Base-by-base conservation (phyloP, 352 stramenopile species). In the Globisporangium recalcitrans region DNA sequence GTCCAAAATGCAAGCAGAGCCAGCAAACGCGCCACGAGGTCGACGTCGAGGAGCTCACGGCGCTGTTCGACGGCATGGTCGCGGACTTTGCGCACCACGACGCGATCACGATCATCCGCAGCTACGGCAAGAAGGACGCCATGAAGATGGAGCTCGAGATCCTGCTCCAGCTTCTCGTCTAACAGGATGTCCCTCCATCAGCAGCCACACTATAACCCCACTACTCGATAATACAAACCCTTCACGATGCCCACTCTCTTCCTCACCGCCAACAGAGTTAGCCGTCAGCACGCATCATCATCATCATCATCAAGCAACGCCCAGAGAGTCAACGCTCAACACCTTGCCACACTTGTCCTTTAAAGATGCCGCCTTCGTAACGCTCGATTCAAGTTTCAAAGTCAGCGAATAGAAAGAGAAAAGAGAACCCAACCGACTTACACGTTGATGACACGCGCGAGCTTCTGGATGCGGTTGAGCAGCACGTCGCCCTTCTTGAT, bases 401-500 rank as follows among this genome's bases (percentile, higher is more conserved):
- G 42, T 49, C 19, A 49, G 42, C 24, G n/a, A 46, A 14, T 49
- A 49, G 14, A 24, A 22, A 1, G 32, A 11, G 54, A 13, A 53
- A 4, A 38, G 26, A 19, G 60, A n/a, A n/a, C n/a, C n/a, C n/a
- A n/a, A 31, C 16, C 31, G 13, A 29, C 49, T 49, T 90, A 97
- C 52, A 97, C 87, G 68, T 99, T 97, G 63, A 99, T 97, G 58
- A 98, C 91, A 66, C 97, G 90, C 48, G 96, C 93, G 48, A 99
- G 82, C 72, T 98, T 98, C 80, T 99, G 97, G 67, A 99, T 98
- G 61, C 95, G 82, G 80, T 99, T 99, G 42, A 99, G 82, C 66
- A 99, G 76, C 69, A 98, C 72, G 82, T 99, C 97, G 59, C 97
- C 97, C 77, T 99, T 96, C 85, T 99, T 98, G 76, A 99, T 98